Evolutionary conservation across 306 rosid species (phyloP), one percentile per base, ranked within the genome.

Genomic region (Elaeagnus macrophylla): DNA sequence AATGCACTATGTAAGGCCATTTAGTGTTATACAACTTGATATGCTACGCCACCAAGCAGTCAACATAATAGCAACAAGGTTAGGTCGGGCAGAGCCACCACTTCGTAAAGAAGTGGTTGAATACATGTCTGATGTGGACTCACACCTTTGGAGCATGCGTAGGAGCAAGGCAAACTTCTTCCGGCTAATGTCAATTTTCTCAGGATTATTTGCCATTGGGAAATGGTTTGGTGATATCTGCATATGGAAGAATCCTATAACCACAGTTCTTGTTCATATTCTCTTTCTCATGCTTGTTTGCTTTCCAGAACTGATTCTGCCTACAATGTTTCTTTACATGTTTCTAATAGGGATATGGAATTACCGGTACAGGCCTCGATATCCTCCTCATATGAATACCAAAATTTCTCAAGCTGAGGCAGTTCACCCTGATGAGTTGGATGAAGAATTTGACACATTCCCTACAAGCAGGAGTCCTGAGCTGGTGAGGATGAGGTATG

Each of bases 121-220:
- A 46, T 79, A 79, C 75, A 72, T 79, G 84, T 75, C 81, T 20
- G 84, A 79, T 32, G 73, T 65, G 62, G 81, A 79, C 74, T 75
- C 78, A 0, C 81, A 79, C 56, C 68, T 75, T 5, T 79, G 84
- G 84, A 79, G 84, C 54, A 75, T 79, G 81, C 37, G 84, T 2
- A 20, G 79, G 19, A 79, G 78, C 69, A 79, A 75, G 68, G 79
- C 78, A 0, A 75, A 75, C 40, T 79, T 75, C 67, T 69, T 68
- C 56, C 50, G 81, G 43, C 41, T 79, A 13, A 75, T 75, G 81
- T 49, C 73, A 1, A 76, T 75, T 39, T 79, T 79, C 59, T 75
- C 81, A 0, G 81, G 81, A 56, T 43, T 66, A 7, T 65, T 75
- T 40, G 76, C 79, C 1, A 64, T 69, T 6, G 79, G 77, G 12